These are phyloP conservation scores for Rhexocercosporidium sp. DNA, from an alignment of 2,329 filamentous ascomycete species.

Conservation along the genomic window DNA sequence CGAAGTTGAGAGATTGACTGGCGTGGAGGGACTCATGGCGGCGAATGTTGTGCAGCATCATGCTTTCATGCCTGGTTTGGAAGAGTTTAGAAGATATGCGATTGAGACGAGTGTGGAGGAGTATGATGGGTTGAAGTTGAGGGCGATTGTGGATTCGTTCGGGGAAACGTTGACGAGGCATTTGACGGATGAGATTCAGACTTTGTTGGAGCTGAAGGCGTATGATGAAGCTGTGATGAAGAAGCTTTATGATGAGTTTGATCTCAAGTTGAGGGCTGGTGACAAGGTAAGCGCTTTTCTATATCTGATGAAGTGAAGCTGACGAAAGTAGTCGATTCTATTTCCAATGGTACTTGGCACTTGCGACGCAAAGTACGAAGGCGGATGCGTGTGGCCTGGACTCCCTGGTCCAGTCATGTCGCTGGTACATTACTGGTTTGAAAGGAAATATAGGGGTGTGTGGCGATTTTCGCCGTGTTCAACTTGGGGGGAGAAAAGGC, in stretches of 20 bases:
- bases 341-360: slow-evolving; percentile 24
- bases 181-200: slow-evolving; percentile 47
- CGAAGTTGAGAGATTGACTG: slow-evolving; percentile 43
- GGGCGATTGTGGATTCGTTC: slow-evolving; percentile 45
- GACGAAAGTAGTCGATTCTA: slow-evolving; percentile 4
- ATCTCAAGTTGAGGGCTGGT: slow-evolving; percentile 18
- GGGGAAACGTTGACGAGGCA: slow-evolving; percentile 44
- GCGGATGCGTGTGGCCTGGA: slow-evolving; percentile 16
- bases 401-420: slow-evolving; percentile 10
- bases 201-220: slow-evolving; percentile 43
- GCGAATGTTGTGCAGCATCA: slow-evolving; percentile 49
- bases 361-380: slow-evolving; percentile 12
- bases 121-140: slow-evolving; percentile 43
- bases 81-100: slow-evolving; percentile 42
- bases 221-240: slow-evolving; percentile 40
- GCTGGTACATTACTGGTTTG: slow-evolving; percentile 26
- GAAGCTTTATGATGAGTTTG: slow-evolving; percentile 20
- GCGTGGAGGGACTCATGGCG: slow-evolving; percentile 48
- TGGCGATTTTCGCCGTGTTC: slow-evolving; percentile 26
- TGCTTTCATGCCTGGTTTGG: slow-evolving; percentile 46
- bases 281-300: slow-evolving; percentile 18
- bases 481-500: slow-evolving; percentile 22
- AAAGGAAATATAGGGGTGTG: slow-evolving; percentile 21
- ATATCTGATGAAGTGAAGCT: neutral
- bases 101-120: slow-evolving; percentile 32